Conservation (phyloP, 148 eudicot species). For the Rhododendron simsii region DNA sequence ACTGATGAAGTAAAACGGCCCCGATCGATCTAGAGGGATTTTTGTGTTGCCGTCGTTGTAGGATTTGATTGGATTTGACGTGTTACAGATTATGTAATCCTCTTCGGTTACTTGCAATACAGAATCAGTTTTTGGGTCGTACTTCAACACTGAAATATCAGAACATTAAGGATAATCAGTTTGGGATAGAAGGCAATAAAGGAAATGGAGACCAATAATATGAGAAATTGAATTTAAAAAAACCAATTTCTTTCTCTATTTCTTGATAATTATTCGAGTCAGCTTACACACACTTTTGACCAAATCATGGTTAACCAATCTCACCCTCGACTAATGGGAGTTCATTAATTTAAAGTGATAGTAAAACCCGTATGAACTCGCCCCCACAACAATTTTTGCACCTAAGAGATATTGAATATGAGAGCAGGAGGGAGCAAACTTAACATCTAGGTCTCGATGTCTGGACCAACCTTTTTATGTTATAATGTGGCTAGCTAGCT, state of each 20-base stretch:
- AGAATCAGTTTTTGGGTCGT: constrained; percentile 3
- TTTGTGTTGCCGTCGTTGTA: background rate
- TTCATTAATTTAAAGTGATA: background rate
- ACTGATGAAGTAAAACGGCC: background rate
- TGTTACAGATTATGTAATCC: background rate
- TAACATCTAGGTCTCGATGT: background rate
- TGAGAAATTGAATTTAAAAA: background rate
- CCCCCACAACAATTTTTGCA: background rate
- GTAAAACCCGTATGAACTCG: background rate
- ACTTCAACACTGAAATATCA: background rate
- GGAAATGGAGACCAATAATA: background rate
- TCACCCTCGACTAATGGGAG: background rate
- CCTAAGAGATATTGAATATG: background rate
- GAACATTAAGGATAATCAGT: background rate
- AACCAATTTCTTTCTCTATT: background rate
- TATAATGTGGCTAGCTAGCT: background rate
- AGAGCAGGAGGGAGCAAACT: background rate
- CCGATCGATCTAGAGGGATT: background rate
- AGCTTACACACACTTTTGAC: background rate
- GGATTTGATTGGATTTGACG: background rate
- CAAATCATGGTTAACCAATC: background rate
- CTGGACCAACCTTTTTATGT: background rate
- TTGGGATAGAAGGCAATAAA: background rate
- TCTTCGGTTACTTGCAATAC: background rate
- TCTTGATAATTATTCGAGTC: background rate